Percentiles rank a stretch among this genome's conserved stretches.
These are phyloP conservation scores for Salix brachista DNA, from an alignment of 345 rosid species.

Conservation along the genomic window DNA sequence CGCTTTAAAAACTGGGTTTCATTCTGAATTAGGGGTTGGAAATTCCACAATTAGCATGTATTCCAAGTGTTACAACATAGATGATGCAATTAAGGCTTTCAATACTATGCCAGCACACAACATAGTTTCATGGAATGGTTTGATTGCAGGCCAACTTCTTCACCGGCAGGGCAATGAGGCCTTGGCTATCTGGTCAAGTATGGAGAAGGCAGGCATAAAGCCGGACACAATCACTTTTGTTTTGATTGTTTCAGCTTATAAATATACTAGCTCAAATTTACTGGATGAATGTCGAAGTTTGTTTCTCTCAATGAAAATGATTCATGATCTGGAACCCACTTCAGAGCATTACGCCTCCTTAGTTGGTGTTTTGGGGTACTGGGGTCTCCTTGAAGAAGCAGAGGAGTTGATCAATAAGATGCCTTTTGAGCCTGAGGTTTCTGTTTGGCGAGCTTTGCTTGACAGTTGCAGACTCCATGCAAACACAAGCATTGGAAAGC, in stretches of 20 bases:
- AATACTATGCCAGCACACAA: slow-evolving; percentile 44
- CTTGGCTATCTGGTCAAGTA: slow-evolving; percentile 50
- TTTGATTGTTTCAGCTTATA: slow-evolving; percentile 54
- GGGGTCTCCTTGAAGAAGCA: slow-evolving; percentile 81
- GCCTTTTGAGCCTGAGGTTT: slow-evolving; percentile 52
- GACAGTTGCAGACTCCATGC: slow-evolving; percentile 65
- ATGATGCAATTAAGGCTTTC: slow-evolving; percentile 48
- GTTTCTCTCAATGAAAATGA: slow-evolving; percentile 51
- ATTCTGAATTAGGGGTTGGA: slow-evolving; percentile 48
- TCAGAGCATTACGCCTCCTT: slow-evolving; percentile 64
- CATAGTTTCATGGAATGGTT: slow-evolving; percentile 72
- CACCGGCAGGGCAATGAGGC: slow-evolving; percentile 68
- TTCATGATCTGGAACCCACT: slow-evolving; percentile 48
- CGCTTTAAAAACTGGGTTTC: slow-evolving; percentile 52
- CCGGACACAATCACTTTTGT: slow-evolving; percentile 53
- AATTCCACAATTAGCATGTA: slow-evolving; percentile 76
- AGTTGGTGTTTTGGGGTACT: slow-evolving; percentile 59
- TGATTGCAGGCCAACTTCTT: slow-evolving; percentile 63
- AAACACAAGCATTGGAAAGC: slow-evolving; percentile 51
- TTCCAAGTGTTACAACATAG: slow-evolving; percentile 50
- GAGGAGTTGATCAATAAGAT: slow-evolving; percentile 46
- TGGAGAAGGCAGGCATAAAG: slow-evolving; percentile 37
- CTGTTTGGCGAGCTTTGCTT: slow-evolving; percentile 69
- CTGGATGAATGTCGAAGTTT: slow-evolving; percentile 49
- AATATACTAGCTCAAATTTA: slow-evolving; percentile 42